Base-by-base conservation (phyloP, 106 monocot species). In the Phalaenopsis aphrodite region DNA sequence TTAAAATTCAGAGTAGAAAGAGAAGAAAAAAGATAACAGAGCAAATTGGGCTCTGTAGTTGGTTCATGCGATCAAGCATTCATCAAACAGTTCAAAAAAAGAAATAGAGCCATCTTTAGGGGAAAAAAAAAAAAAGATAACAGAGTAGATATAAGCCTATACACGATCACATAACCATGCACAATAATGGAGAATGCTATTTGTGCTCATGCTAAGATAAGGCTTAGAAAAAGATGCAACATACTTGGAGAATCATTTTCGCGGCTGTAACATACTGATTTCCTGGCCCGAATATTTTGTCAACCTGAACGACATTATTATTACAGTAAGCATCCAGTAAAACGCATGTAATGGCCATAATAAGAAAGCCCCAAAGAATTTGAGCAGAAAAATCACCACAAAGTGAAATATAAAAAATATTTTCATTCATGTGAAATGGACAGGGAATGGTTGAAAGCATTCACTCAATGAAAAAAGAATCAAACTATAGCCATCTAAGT, bases 191-290 rank as follows among this genome's bases (percentile, higher is more conserved):
- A 61, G 19, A 74, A 4, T 43, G 43, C 43, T 43, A 45, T 74
- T 7, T n/a, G 43, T 8, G 18, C 37, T 74, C 8, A 74, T 69
- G 39, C 8, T 74, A 74, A 45, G 43, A 74, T 41, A 71, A 77
- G 30, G 0, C 77, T 72, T 19, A 41, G 43, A 46, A 61, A 42
- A 81, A 71, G 43, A 78, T 42, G 24, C n/a, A 65, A 24, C 92
- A 69, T 89, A 99, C 98, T 81, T 99, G 98, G 49, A 99, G 92
- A 87, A 94, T 88, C 98, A 99, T 99, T 88, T 99, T 99, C 55
- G 98, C 98, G 81, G 91, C 98, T 69, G 94, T 99, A 58, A 99
- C 98, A 87, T 99, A 99, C 75, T 99, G 98, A 81, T 99, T 99
- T 87, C 94, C 94, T 68, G 98, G 98, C 30, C 93, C 98, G 80